These are phyloP conservation scores for Tetrahymena malaccensis DNA, from an alignment of 73 alveolate genomes.

Conservation along the genomic window DNA sequence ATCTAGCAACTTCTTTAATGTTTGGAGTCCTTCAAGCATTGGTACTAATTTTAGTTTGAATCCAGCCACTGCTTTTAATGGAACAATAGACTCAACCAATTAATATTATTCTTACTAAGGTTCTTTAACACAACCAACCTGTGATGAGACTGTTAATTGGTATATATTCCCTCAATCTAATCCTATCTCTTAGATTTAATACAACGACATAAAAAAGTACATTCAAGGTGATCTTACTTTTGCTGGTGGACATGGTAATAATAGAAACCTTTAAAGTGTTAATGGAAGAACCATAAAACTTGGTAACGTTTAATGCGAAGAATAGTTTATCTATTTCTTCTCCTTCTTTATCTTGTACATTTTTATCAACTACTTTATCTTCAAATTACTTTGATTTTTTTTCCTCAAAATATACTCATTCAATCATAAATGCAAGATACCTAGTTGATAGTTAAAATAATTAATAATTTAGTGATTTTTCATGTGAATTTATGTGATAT, in stretches of 20 bases:
- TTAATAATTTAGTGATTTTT: no score
- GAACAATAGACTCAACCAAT: constrained; percentile 15
- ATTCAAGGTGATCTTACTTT: constrained; percentile 4
- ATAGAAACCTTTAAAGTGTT: not conserved
- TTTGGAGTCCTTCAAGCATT: not conserved
- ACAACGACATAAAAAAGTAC: not conserved
- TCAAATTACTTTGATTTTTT: constrained; percentile 18
- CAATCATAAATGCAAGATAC: no score
- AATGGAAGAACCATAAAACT: constrained; percentile 26
- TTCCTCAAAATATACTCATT: not conserved
- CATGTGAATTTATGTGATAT: no score
- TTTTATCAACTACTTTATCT: constrained; percentile 35
- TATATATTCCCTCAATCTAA: constrained; percentile 2
- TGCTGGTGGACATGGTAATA: constrained; percentile 20
- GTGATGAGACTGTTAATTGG: constrained; percentile 39
- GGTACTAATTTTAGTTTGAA: not conserved
- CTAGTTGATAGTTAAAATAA: no score
- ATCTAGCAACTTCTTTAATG: not conserved
- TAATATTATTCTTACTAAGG: constrained; percentile 31
- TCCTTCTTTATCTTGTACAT: constrained; percentile 42
- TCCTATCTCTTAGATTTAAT: constrained; percentile 8
- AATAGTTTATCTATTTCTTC: constrained; percentile 40
- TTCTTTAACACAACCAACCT: constrained; percentile 24
- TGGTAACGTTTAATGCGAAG: constrained; percentile 38
- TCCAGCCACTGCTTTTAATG: constrained; percentile 1